A percentile compares a stretch with the other conserved stretches of the same genome.
Conservation (phyloP, 2,329 filamentous ascomycete genomes). For the Arthrobotrys pseudoclavata region DNA sequence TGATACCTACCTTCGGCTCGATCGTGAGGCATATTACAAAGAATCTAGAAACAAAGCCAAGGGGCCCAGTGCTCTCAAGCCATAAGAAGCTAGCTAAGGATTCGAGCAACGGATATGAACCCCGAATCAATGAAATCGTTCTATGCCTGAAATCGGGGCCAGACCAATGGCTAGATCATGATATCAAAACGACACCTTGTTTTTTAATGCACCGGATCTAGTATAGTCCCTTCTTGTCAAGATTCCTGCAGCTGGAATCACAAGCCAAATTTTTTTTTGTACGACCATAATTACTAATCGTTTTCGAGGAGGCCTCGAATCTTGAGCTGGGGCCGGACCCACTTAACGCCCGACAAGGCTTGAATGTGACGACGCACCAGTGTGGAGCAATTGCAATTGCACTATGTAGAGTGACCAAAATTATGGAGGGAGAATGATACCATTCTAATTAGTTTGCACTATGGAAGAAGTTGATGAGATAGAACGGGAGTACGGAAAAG, state of each 20-base stretch:
- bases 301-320: neutral
- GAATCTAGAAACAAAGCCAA: neutral
- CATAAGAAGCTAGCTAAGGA: neutral
- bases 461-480: conserved; percentile 3
- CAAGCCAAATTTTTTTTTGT: neutral
- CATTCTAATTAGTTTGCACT: conserved; percentile 12
- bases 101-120: neutral
- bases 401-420: neutral
- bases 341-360: conserved; percentile 2
- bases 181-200: neutral
- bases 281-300: neutral
- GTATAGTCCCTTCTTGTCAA: neutral
- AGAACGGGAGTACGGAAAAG: neutral
- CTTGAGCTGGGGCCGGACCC: neutral
- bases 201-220: neutral
- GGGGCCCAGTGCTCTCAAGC: neutral
- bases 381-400: neutral
- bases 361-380: conserved; percentile 11
- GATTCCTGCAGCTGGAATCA: neutral
- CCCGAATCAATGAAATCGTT: neutral
- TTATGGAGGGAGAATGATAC: conserved; percentile 1
- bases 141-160: no score
- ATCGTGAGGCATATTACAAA: neutral
- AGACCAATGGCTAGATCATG: neutral
- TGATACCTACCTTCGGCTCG: neutral